These are phyloP conservation scores for Colletotrichum tanaceti DNA, from an alignment of 2,329 filamentous ascomycete genomes.

Conservation along the genomic window DNA sequence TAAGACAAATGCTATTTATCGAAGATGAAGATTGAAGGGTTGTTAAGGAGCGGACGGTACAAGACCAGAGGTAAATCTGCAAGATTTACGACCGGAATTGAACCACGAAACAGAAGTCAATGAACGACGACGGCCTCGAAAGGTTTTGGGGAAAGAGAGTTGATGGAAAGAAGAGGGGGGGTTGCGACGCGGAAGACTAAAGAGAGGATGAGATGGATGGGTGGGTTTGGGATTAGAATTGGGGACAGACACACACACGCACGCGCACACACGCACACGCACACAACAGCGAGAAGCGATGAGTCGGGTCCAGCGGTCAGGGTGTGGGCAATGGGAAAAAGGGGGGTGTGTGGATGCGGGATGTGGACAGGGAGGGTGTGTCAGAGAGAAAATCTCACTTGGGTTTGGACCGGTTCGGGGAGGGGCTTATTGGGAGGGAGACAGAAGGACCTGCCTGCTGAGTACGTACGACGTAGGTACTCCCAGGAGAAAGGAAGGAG, in stretches of 20 bases:
- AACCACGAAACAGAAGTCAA: constrained; percentile 55
- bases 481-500: constrained; percentile 2
- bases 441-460: neutral
- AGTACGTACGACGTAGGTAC: too few relatives aligned
- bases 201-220: constrained; percentile 40
- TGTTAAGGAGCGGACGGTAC: constrained; percentile 47
- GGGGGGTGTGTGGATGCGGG: constrained; percentile 20
- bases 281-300: constrained; percentile 35
- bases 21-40: constrained; percentile 40
- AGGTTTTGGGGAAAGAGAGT: constrained; percentile 47
- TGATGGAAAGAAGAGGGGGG: constrained; percentile 45
- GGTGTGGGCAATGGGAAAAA: constrained; percentile 23
- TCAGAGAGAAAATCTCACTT: constrained; percentile 27
- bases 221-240: constrained; percentile 40
- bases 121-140: constrained; percentile 44
- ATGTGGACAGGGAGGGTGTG: constrained; percentile 28
- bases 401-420: constrained; percentile 33
- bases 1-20: constrained; percentile 44
- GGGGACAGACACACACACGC: constrained; percentile 35
- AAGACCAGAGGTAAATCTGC: constrained; percentile 66
- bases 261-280: constrained; percentile 18
- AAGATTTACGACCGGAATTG: constrained; percentile 67
- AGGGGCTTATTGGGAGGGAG: constrained; percentile 1
- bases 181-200: constrained; percentile 42
- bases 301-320: constrained; percentile 37